phyloP scores from a whole-genome alignment of 139 green algal species.

The Desmodesmus armatus region DNA sequence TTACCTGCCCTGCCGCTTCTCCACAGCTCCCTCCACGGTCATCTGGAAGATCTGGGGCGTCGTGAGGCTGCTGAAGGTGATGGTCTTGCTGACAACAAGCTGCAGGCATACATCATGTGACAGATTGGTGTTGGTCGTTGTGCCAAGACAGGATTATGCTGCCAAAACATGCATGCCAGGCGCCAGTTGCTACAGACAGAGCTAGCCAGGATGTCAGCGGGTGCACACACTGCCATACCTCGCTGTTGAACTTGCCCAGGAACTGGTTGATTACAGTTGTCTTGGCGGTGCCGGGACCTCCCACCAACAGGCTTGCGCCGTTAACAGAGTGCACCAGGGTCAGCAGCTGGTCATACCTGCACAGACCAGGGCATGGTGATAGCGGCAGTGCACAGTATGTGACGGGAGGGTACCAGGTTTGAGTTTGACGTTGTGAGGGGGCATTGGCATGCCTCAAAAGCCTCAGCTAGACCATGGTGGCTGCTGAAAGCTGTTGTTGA shows the following conservation, averaged over 20 bases:
- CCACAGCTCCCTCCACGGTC: slow-evolving; percentile 83
- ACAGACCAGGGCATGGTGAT: not conserved
- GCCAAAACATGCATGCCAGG: not conserved
- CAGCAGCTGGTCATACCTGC: slow-evolving; percentile 85
- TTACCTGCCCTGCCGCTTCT: slow-evolving; percentile 90
- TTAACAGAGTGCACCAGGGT: slow-evolving; percentile 76
- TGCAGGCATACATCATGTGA: not conserved
- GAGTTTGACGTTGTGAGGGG: too few relatives aligned
- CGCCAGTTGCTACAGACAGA: not conserved
- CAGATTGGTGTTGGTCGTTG: not conserved
- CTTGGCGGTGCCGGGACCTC: slow-evolving; percentile 94
- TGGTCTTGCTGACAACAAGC: slow-evolving; percentile 77
- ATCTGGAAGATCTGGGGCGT: slow-evolving; percentile 94
- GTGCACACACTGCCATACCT: slow-evolving; percentile 9
- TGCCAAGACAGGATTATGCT: too few relatives aligned
- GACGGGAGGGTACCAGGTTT: too few relatives aligned
- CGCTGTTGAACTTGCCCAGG: slow-evolving; percentile 59
- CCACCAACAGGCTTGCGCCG: slow-evolving; percentile 83
- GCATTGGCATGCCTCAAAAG: not conserved
- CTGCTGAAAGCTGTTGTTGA: too few relatives aligned
- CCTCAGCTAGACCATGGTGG: not conserved
- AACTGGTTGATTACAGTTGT: slow-evolving; percentile 90
- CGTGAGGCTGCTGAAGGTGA: slow-evolving; percentile 95
- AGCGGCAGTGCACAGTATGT: not conserved
- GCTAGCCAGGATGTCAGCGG: too few relatives aligned